Percentiles rank a stretch among this genome's conserved stretches.
These are phyloP conservation scores for Sporothrix mexicana DNA, from an alignment of 2,329 filamentous ascomycete genomes.

Conservation along the genomic window DNA sequence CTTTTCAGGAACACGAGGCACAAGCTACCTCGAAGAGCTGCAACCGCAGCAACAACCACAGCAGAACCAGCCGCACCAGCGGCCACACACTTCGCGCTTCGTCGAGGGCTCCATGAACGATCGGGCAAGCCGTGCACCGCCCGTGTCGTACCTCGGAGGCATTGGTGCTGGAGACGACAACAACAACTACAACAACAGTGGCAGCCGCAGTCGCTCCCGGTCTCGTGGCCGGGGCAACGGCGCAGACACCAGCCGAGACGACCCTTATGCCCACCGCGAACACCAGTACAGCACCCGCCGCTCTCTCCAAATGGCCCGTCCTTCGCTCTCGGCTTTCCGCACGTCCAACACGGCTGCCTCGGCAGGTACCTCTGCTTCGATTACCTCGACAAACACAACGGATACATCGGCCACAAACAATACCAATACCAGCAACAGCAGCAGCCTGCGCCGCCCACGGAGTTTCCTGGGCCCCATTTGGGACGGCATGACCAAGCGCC, in stretches of 20 bases:
- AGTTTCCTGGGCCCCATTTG: conserved; percentile 45
- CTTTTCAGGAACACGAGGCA: conserved; percentile 21
- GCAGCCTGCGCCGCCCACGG: conserved; percentile 32
- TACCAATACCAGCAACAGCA: neutral
- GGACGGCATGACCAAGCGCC: conserved; percentile 44
- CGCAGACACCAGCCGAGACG: conserved; percentile 21
- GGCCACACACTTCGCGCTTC: conserved; percentile 58
- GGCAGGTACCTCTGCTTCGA: conserved; percentile 23
- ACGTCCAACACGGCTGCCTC: conserved; percentile 26
- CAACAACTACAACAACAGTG: neutral
- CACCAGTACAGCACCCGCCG: conserved; percentile 34
- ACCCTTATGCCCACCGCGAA: conserved; percentile 10
- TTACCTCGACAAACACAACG: conserved; percentile 8
- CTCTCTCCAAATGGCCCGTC: conserved; percentile 35
- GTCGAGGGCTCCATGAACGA: conserved; percentile 88
- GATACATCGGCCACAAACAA: neutral
- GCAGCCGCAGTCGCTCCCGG: neutral
- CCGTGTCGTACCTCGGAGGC: conserved; percentile 64
- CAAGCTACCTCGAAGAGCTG: conserved; percentile 19
- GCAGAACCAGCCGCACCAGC: neutral
- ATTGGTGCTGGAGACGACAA: conserved; percentile 37
- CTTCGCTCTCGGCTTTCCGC: conserved; percentile 30
- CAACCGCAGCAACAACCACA: conserved; percentile 36
- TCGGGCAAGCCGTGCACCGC: conserved; percentile 72
- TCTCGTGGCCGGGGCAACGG: conserved; percentile 11